Evolutionary conservation across 768 basidiomycete genomes (phyloP).

Genomic region (Leccinellum luteum): DNA sequence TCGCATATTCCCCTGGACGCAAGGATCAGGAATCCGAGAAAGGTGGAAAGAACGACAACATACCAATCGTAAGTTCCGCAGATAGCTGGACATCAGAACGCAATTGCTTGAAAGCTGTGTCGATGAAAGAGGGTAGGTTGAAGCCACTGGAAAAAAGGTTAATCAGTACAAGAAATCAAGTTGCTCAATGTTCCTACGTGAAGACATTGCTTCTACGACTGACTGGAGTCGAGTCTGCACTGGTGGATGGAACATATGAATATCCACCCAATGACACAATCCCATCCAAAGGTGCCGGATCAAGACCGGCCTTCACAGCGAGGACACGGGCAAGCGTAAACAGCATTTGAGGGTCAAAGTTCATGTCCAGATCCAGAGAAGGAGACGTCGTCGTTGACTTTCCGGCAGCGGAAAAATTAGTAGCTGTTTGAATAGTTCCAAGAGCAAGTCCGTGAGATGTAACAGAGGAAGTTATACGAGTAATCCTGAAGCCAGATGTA

Average conservation of each 20-base stretch:
- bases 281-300: constrained; percentile 59
- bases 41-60: background rate
- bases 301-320: constrained; percentile 60
- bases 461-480: constrained; percentile 57
- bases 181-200: constrained; percentile 35
- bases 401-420: constrained; percentile 50
- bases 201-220: constrained; percentile 48
- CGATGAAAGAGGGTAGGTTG: constrained; percentile 58
- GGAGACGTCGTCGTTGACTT: constrained; percentile 58
- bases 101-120: constrained; percentile 63
- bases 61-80: constrained; percentile 57
- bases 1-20: constrained; percentile 55
- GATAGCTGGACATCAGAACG: constrained; percentile 58
- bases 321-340: constrained; percentile 71
- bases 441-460: constrained; percentile 58
- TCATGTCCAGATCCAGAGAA: constrained; percentile 57
- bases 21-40: constrained; percentile 2
- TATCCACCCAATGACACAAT: constrained; percentile 70
- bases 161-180: constrained; percentile 1
- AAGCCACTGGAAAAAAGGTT: constrained; percentile 45
- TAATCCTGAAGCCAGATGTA: constrained; percentile 55
- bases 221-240: constrained; percentile 32
- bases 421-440: constrained; percentile 55
- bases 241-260: constrained; percentile 42
- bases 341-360: constrained; percentile 62